These are phyloP conservation scores for Lathyrus sativus DNA, from an alignment of 306 rosid species.

Conservation along the genomic window DNA sequence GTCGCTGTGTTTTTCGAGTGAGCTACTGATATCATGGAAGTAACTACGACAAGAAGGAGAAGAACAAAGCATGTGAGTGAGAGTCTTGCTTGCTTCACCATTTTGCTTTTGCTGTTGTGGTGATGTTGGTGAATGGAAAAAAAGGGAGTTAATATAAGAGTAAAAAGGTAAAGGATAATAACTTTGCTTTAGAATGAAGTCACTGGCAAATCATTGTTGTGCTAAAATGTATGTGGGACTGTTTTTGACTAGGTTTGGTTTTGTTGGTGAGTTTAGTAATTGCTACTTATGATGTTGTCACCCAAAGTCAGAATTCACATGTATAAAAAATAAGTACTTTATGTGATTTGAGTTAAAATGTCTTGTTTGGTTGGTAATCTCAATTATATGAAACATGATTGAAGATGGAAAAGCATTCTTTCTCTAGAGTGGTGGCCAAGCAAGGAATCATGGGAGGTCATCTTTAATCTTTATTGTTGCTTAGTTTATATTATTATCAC, in stretches of 20 bases:
- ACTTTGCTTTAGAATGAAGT: slow-evolving; percentile 74
- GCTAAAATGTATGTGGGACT: slow-evolving; percentile 36
- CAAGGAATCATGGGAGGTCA: slow-evolving; percentile 37
- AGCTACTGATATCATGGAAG: slow-evolving; percentile 37
- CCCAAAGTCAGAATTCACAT: slow-evolving; percentile 41
- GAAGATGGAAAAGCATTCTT: slow-evolving; percentile 28
- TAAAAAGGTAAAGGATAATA: slow-evolving; percentile 1
- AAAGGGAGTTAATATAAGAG: slow-evolving; percentile 45
- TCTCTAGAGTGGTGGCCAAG: slow-evolving; percentile 34
- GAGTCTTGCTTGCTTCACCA: slow-evolving; percentile 45
- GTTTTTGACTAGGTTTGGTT: slow-evolving; percentile 34
- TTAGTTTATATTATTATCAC: slow-evolving; percentile 21
- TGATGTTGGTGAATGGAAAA: neutral
- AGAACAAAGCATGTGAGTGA: slow-evolving; percentile 49
- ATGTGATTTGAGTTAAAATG: slow-evolving; percentile 23
- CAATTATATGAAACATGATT: neutral
- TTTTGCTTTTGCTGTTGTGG: slow-evolving; percentile 34
- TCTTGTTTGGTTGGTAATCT: slow-evolving; percentile 39
- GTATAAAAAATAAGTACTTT: slow-evolving; percentile 27
- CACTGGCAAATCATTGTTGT: slow-evolving; percentile 44
- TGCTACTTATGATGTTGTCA: slow-evolving; percentile 37
- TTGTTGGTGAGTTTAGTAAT: slow-evolving; percentile 45
- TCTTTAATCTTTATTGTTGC: neutral
- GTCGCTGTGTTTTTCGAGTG: slow-evolving; percentile 32
- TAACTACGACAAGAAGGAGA: slow-evolving; percentile 41